phyloP scores from a whole-genome alignment of 495 filamentous ascomycete species.

The Sordaria brevicollis region DNA sequence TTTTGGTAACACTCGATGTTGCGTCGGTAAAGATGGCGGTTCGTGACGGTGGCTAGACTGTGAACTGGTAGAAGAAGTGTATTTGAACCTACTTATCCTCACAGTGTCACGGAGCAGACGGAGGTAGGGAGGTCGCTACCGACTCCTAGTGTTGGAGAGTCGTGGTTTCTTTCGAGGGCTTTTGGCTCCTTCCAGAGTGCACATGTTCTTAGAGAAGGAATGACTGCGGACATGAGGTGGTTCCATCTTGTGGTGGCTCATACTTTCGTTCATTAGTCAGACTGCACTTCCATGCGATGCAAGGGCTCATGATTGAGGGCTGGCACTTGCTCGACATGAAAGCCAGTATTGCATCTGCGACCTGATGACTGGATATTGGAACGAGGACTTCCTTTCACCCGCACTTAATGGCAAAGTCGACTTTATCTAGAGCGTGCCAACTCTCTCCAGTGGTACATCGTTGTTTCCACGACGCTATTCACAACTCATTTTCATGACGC shows the following conservation, averaged over 20 bases:
- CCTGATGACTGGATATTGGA: not conserved
- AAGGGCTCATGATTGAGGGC: not conserved
- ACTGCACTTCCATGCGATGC: not conserved
- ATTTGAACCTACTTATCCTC: not conserved
- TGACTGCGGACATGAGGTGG: not conserved
- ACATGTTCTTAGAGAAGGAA: not conserved
- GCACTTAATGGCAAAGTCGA: not conserved
- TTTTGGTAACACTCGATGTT: not conserved
- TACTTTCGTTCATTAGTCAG: not conserved
- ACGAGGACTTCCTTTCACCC: not conserved
- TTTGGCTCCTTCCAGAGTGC: not conserved
- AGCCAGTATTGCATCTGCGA: not conserved
- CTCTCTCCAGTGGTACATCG: too few relatives aligned
- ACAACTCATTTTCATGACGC: too few relatives aligned
- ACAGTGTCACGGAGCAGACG: not conserved
- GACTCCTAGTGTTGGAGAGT: not conserved
- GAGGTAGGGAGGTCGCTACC: not conserved
- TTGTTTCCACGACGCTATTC: too few relatives aligned
- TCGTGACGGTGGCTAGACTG: not conserved
- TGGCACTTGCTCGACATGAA: not conserved
- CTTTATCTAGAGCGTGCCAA: not conserved
- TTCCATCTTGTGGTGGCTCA: not conserved
- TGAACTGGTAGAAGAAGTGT: not conserved
- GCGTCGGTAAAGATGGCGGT: not conserved
- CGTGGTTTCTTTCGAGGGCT: not conserved